Base-by-base conservation (phyloP, 495 filamentous ascomycete species). In the Aspergillus kassunensis region DNA sequence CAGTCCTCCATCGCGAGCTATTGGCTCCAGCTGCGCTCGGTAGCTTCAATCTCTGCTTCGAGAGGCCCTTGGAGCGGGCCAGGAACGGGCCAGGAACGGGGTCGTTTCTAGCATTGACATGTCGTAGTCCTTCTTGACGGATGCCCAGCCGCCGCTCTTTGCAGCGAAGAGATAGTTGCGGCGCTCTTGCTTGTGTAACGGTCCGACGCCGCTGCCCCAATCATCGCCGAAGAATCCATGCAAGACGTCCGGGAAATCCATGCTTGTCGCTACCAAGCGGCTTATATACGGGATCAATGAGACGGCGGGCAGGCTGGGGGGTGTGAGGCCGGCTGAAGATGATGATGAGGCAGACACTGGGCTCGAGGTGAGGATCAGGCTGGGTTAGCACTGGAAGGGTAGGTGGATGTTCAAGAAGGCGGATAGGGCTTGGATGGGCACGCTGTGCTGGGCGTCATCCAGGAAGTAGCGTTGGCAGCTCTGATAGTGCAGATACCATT, bases 201-300 rank as follows among this genome's bases (percentile, higher is more conserved):
- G 82, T 0, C 89, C 87, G 29, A 97, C 75, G 2, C 93, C 93
- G 9, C 74, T 63, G 13, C 72, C 64, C 89, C 91, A 98, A 59
- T 95, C 87, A 54, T 97, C 89, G 6, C 93, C 93, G 61, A 98
- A 98, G 73, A 95, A 96, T 30, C 91, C 89, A 61, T 95, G 90
- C 53, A 98, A 71, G 5, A 97, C 82, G 1, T 83, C 85, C 0
- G 88, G 87, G 40, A 82, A 80, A 65, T 97, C 93, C 71, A 91
- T 91, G 7, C 90, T 92, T 1, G 92, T 97, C 4, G 90, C 90
- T 30, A 97, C 85, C 1, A 97, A 76, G n/a, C 93, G 88, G 33
- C 91, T 86, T 44, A 97, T 81, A 70, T 95, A 98, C 0, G 93
- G 91, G 11, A 91, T 79, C 33, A 97, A 75, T 1, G 89, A 90